Evolutionary conservation across 495 filamentous ascomycete genomes (phyloP).

Genomic region (Lasiosphaeria hispida): DNA sequence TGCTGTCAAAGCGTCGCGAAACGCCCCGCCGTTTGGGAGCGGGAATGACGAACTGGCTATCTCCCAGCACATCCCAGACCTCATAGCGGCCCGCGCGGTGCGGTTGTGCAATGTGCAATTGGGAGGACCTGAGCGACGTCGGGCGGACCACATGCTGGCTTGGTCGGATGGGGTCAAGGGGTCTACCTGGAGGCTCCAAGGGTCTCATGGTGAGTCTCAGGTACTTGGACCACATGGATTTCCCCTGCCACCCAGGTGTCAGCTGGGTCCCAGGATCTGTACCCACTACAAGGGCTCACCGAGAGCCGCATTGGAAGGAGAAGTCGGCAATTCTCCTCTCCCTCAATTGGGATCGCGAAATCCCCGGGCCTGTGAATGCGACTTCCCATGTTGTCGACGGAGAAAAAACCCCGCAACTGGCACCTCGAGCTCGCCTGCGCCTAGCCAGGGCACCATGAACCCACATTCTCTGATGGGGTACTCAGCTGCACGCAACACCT

Average conservation of each 20-base stretch:
- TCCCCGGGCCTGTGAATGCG: slow-evolving; percentile 1
- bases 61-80: too few species aligned
- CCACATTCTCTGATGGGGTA: not conserved
- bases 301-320: slow-evolving; percentile 3
- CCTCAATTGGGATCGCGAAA: slow-evolving; percentile 1
- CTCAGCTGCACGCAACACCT: not conserved
- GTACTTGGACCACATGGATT: not conserved
- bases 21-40: too few species aligned
- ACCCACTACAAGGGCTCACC: not conserved
- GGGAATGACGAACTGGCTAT: too few species aligned
- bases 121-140: too few species aligned
- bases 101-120: too few species aligned
- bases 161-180: too few species aligned
- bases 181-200: too few species aligned
- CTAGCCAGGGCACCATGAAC: not conserved
- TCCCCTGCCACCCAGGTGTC: not conserved
- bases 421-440: not conserved
- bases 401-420: slow-evolving; percentile 16
- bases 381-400: not conserved
- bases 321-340: not conserved
- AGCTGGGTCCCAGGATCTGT: not conserved
- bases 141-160: too few species aligned
- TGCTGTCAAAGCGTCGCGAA: too few species aligned
- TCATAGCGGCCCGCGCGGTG: too few species aligned
- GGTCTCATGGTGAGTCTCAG: too few species aligned